phyloP scores from a whole-genome alignment of 176 grass and related monocot genomes.

The Pontederia crassipes region DNA sequence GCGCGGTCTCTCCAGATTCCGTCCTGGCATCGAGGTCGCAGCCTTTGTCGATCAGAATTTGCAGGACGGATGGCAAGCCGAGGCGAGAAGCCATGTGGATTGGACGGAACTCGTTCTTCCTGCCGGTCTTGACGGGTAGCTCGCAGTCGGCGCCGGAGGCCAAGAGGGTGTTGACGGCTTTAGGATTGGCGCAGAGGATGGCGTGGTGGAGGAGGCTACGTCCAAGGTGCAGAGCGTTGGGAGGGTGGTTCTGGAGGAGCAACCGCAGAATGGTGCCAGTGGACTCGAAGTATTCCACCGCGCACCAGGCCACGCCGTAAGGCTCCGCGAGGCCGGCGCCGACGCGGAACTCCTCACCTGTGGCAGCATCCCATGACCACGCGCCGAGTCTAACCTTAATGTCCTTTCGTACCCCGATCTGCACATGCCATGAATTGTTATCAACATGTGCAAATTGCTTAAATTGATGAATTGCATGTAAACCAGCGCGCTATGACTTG shows the following conservation, averaged over 20 bases:
- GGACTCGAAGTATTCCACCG: constrained; percentile 83
- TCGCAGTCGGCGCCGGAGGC: constrained; percentile 43
- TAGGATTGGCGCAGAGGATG: constrained; percentile 61
- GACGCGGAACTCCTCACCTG: constrained; percentile 83
- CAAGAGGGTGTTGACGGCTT: constrained; percentile 53
- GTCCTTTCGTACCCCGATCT: constrained; percentile 65
- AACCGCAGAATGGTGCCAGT: constrained; percentile 54
- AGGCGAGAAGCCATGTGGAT: constrained; percentile 66
- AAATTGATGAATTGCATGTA: neutral
- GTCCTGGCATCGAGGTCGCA: constrained; percentile 57
- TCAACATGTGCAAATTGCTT: neutral
- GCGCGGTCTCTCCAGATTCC: constrained; percentile 40
- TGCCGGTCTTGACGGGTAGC: constrained; percentile 38
- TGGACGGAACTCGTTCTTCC: constrained; percentile 40
- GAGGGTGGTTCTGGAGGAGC: constrained; percentile 49
- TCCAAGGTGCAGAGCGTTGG: constrained; percentile 30
- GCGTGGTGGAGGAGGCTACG: constrained; percentile 82
- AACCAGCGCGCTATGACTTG: neutral
- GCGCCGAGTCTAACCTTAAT: constrained; percentile 68
- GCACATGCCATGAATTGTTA: neutral
- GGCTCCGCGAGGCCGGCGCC: constrained; percentile 83
- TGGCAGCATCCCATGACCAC: constrained; percentile 84
- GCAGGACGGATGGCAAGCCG: constrained; percentile 43
- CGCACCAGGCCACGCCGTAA: constrained; percentile 74
- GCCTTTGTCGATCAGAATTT: constrained; percentile 34